Conservation (phyloP, 176 grass and related monocot species). For the Zoysia japonica region DNA sequence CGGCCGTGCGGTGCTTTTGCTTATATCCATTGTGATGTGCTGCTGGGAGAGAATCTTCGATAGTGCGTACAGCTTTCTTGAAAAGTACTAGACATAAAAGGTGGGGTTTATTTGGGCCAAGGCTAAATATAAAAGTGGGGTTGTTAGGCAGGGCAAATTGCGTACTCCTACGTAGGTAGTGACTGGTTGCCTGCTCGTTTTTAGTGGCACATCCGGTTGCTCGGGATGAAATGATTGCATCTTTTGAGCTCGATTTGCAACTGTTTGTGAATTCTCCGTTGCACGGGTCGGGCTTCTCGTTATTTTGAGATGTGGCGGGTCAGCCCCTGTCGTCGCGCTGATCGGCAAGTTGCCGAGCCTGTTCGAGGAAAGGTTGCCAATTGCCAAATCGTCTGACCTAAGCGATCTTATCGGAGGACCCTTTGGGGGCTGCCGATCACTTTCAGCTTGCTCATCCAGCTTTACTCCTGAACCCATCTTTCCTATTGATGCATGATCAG, state of each 20-base stretch:
- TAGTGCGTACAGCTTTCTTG: constrained; percentile 28
- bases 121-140: neutral
- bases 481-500: neutral
- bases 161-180: neutral
- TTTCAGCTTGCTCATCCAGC: neutral
- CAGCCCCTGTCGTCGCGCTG: neutral
- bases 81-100: neutral
- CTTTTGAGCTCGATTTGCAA: neutral
- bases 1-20: neutral
- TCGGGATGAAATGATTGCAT: neutral
- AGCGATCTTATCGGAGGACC: neutral
- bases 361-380: neutral
- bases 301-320: neutral
- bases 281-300: neutral
- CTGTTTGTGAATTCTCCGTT: neutral
- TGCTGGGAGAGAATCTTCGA: constrained; percentile 26
- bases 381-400: neutral
- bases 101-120: too few species aligned
- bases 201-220: neutral
- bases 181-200: constrained; percentile 19
- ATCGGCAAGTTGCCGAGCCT: constrained; percentile 18
- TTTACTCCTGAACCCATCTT: neutral
- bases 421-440: neutral
- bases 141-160: neutral
- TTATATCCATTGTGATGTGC: constrained; percentile 28